Evolutionary conservation across 2,329 filamentous ascomycete genomes (phyloP), one percentile per base, ranked within the genome.

Genomic region (Gaeumannomyces tritici): DNA sequence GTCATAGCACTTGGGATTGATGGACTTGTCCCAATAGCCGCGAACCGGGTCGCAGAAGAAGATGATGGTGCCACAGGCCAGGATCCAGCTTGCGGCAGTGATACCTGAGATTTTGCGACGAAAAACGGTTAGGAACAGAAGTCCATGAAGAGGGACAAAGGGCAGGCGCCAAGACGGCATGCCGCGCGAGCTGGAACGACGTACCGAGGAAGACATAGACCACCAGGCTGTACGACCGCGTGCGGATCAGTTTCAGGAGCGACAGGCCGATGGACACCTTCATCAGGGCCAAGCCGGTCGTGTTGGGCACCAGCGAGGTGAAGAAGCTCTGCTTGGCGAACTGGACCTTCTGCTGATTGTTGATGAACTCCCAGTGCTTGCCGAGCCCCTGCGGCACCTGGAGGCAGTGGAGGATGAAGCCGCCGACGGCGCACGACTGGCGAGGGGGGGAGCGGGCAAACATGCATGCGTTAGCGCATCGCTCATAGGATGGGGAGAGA

Each of bases 31-130:
- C 57, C 57, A 59, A 35, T 59, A 59, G 31, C 57, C 57, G 18
- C n/a, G 31, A 12, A 59, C 57, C 4, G 57, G 57, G 15, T 59
- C 31, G n/a, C 57, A 59, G 9, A 42, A 54, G 59, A 54, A 54
- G 35, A 60, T 60, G 24, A 60, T 27, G 59, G 59, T 51, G 42
- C 59, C 26, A 35, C 59, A 60, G 59, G 33, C 59, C n/a, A 47
- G 42, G 18, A 60, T 26, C 29, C 29, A 42, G 42, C 27, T n/a
- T 18, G 57, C 57, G 57, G 59, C 59, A 7, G 33, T 51, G 29
- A 60, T 21, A 12, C 42, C 21, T 51, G 12, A 9, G 11, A 8
- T 7, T 51, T 51, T 8, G 21, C 42, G 21, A 21, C 42, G 21
- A 21, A 21, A 11, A 21, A n/a, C 21, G 18, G 21, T 51, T 27